Percentiles rank a stretch among this genome's conserved stretches.
Conservation (phyloP, 1,284 basidiomycete genomes). For the Phylloporus sp. region DNA sequence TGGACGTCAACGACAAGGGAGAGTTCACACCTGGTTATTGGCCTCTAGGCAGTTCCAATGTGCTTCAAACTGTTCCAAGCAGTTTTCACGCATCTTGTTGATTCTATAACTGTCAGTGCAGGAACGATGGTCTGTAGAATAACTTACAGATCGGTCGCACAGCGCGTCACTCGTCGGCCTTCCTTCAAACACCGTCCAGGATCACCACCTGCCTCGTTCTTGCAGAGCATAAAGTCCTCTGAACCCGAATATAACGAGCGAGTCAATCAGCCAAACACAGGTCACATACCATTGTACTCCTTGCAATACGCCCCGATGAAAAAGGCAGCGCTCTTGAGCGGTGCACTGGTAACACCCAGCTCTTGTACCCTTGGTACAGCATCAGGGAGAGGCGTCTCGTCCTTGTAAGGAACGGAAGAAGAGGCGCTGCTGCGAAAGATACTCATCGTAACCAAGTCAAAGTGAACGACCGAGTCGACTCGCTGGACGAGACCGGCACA, state of each 20-base stretch:
- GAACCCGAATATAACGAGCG: conserved; percentile 16
- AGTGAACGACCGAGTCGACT: conserved; percentile 2
- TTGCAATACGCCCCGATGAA: conserved; percentile 97
- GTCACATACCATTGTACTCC: conserved; percentile 89
- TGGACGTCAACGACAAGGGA: neutral
- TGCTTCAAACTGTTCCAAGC: conserved; percentile 86
- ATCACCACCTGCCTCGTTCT: conserved; percentile 84
- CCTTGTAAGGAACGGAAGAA: conserved; percentile 60
- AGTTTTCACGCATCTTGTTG: conserved; percentile 92
- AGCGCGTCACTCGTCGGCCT: conserved; percentile 94
- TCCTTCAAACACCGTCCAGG: conserved; percentile 96
- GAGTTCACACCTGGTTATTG: conserved; percentile 85
- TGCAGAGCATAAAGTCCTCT: conserved; percentile 99
- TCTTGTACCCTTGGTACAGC: conserved; percentile 88
- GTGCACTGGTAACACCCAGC: conserved; percentile 91
- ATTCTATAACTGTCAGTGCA: conserved; percentile 63
- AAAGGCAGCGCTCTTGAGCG: conserved; percentile 96
- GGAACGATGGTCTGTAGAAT: neutral
- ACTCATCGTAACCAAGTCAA: conserved; percentile 53
- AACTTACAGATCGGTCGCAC: conserved; percentile 92
- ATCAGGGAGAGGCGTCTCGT: conserved; percentile 79
- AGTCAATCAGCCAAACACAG: neutral
- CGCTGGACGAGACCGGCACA: conserved; percentile 24
- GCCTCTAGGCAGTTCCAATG: conserved; percentile 97
- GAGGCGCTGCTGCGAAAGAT: conserved; percentile 53